Evolutionary conservation across 1,284 basidiomycete species (phyloP), one percentile per base, ranked within the genome.

Genomic region (Ustilago tritici): DNA sequence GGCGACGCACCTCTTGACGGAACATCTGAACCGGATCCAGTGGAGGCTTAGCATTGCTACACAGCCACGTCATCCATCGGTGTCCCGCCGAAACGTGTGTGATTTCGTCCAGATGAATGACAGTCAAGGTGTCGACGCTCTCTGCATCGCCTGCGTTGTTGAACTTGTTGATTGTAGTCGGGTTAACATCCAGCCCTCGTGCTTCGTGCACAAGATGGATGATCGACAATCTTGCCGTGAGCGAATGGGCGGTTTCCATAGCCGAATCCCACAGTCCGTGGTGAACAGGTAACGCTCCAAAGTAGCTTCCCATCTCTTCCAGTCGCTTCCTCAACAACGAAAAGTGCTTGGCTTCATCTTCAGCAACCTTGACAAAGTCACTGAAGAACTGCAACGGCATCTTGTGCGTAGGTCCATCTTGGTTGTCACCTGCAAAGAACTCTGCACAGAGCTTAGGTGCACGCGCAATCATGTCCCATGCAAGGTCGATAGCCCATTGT

Each of bases 121-220:
- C 67, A 5, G 70, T 71, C 38, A 82, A 70, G 43, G 70, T 77
- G 23, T 88, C 87, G 46, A 93, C 92, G 62, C 91, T 93, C 68
- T 92, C 91, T 12, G 79, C 76, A 84, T 95, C 93, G 19, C 92
- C 88, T 11, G 91, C 91, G 36, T 90, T 89, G 9, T 89, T 88
- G 81, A 95, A 93, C 71, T 91, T 90, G 68, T 91, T 91, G 78
- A 96, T 94, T 3, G 93, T 95, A 14, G 89, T 88, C 0, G 94
- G 94, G 53, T 85, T 84, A 52, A 95, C 92, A 86, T 95, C 94
- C 8, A 95, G 88, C 2, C 94, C 93, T 34, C 93, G 88, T 1
- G 93, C 93, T 88, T 95, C 94, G 83, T 95, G 93, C 0, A 95
- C 93, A 35, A 95, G 90, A 81, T 95, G 93, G 77, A 95, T 93